These are phyloP conservation scores for Adansonia rubrostipa DNA, from an alignment of 441 rosid species.

Conservation along the genomic window DNA sequence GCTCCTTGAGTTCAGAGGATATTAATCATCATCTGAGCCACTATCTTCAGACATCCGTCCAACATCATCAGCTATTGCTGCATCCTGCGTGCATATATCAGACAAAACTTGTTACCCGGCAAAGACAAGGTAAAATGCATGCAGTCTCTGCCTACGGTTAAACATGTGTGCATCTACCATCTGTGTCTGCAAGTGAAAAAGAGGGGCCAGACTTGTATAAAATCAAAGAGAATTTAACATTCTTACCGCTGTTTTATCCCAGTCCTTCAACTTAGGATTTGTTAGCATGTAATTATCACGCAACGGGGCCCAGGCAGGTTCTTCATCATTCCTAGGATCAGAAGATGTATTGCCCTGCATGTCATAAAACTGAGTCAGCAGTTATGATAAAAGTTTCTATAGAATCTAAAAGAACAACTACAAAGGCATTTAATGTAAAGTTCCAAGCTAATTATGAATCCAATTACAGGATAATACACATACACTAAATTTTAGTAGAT, in stretches of 20 bases:
- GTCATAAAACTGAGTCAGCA: not conserved
- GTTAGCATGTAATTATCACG: slow-evolving; percentile 91
- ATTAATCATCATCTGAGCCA: slow-evolving; percentile 66
- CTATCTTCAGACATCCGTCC: slow-evolving; percentile 58
- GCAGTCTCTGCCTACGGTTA: not conserved
- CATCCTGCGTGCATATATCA: slow-evolving; percentile 49
- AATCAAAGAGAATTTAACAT: not conserved
- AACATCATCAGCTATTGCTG: slow-evolving; percentile 45
- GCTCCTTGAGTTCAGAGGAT: not conserved
- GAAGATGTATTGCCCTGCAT: slow-evolving; percentile 50
- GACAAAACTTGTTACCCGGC: not conserved
- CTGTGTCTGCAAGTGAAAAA: not conserved
- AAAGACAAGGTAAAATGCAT: slow-evolving; percentile 11
- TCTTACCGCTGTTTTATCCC: slow-evolving; percentile 85
- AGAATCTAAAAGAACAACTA: not conserved
- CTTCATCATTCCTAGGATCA: slow-evolving; percentile 44
- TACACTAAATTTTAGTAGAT: not conserved
- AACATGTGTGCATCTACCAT: not conserved
- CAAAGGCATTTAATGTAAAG: not conserved
- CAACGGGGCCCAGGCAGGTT: slow-evolving; percentile 93
- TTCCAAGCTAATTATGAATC: not conserved
- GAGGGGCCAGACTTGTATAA: not conserved
- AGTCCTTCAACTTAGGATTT: slow-evolving; percentile 81
- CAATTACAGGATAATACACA: not conserved
- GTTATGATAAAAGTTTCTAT: not conserved